Base-by-base conservation (phyloP, 768 basidiomycete genomes). In the Strobilomyces dryophilus region DNA sequence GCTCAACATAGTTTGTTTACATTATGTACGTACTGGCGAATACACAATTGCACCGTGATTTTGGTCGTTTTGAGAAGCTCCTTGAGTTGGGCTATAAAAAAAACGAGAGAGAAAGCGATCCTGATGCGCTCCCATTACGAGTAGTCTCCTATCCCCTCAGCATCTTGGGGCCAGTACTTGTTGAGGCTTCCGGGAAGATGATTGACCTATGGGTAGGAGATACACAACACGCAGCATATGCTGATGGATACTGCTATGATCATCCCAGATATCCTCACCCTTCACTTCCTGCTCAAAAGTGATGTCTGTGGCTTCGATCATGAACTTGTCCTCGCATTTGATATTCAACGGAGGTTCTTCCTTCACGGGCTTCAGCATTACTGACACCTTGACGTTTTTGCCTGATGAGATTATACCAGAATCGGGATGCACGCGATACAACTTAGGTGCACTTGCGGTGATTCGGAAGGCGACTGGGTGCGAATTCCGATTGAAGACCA, bases 241-340 rank as follows among this genome's bases (percentile, higher is more conserved):
- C 58, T 98, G 95, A 71, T 92, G 81, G 31, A 99, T 68, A 26
- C 71, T 65, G 44, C 78, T 76, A 11, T 78, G 65, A 37, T 66
- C 70, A 49, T 74, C 77, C 90, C 90, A 91, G 63, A 98, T 84
- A 56, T 98, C 95, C 55, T 80, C 73, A 14, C 87, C 68, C 67
- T 85, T 73, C 42, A 80, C 79, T 75, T 92, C 92, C 71, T 91
- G 91, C 60, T 95, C 95, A 27, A 85, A 78, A 2, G 92, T 87
- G 70, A 99, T 94, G 68, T 88, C 71, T 26, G 92, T 95, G 65
- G 91, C 95, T 72, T 98, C 95, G 49, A 99, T 93, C 51, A 99
- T 79, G 72, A 99, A 99, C 77, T 99, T 99, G 83, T 99, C 97
- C 71, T 95, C 94, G 85, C 97, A 99, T 76, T 98, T 98, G 29